Conservation (phyloP, 139 green algal species). For the Deuterostichococcus epilithicus region DNA sequence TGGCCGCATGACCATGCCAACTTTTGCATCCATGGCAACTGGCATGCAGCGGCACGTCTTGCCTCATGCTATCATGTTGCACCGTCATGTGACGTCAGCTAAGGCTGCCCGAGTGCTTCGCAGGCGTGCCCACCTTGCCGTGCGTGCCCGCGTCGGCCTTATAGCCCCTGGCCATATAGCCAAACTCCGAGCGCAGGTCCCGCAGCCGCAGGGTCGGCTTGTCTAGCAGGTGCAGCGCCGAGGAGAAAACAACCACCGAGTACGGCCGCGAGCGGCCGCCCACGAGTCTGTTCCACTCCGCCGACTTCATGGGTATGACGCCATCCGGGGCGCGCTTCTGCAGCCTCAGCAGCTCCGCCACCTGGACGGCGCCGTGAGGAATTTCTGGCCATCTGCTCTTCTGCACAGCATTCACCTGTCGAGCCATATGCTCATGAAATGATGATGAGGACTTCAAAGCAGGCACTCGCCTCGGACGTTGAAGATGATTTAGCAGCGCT, state of each 20-base stretch:
- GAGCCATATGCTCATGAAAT: too few species aligned
- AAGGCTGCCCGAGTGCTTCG: not conserved
- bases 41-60: not conserved
- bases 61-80: not conserved
- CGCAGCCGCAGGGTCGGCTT: slow-evolving; percentile 35
- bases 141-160: slow-evolving; percentile 7
- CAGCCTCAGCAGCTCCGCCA: slow-evolving; percentile 23
- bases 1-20: slow-evolving; percentile 4
- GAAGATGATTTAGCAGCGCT: not conserved
- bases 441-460: too few species aligned
- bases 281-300: slow-evolving; percentile 25
- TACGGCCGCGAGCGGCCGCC: slow-evolving; percentile 37
- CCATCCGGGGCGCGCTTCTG: slow-evolving; percentile 23
- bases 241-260: slow-evolving; percentile 43
- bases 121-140: slow-evolving; percentile 2
- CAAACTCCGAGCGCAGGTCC: slow-evolving; percentile 32
- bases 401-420: too few species aligned
- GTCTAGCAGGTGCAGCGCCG: slow-evolving; percentile 33
- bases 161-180: slow-evolving; percentile 19
- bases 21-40: not conserved
- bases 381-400: too few species aligned
- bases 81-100: not conserved
- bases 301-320: slow-evolving; percentile 36
- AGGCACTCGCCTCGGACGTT: too few species aligned
- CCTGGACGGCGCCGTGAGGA: slow-evolving; percentile 14